Evolutionary conservation across 306 rosid genomes (phyloP).

Genomic region (Ziziphus jujuba): DNA sequence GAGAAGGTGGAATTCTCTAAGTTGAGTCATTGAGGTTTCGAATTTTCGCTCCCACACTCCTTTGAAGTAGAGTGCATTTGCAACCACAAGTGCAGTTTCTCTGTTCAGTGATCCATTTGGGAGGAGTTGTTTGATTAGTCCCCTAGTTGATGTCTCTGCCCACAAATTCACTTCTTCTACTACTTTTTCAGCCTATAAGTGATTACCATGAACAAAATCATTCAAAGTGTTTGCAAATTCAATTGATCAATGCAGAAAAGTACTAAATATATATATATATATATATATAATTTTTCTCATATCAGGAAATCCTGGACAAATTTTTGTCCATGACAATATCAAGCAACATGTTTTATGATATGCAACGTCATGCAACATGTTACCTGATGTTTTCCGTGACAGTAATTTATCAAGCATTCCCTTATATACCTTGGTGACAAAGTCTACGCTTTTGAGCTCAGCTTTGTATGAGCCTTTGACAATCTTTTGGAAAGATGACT

Average conservation of each 20-base stretch:
- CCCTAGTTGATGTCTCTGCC: neutral
- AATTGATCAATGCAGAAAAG: neutral
- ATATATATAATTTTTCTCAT: too few relatives aligned
- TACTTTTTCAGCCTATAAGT: neutral
- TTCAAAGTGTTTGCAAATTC: neutral
- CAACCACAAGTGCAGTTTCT: constrained; percentile 3
- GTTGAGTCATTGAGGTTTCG: neutral
- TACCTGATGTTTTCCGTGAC: too few relatives aligned
- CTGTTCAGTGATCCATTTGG: neutral
- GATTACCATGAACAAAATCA: neutral
- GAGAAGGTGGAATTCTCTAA: constrained; percentile 5
- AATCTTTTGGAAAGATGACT: constrained; percentile 3
- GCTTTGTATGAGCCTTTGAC: neutral
- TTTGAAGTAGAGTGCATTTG: constrained; percentile 32
- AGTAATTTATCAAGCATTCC: too few relatives aligned
- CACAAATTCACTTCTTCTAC: neutral
- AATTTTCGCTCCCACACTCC: constrained; percentile 25
- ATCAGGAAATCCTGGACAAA: too few relatives aligned
- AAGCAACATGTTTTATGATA: too few relatives aligned
- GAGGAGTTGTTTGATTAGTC: neutral
- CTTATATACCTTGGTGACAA: neutral
- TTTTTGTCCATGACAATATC: too few relatives aligned
- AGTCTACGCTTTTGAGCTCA: neutral
- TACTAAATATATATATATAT: too few relatives aligned
- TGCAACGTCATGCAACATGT: too few relatives aligned